Evolutionary conservation across 1,284 basidiomycete species (phyloP).

Genomic region (Apiotrichum sp.): DNA sequence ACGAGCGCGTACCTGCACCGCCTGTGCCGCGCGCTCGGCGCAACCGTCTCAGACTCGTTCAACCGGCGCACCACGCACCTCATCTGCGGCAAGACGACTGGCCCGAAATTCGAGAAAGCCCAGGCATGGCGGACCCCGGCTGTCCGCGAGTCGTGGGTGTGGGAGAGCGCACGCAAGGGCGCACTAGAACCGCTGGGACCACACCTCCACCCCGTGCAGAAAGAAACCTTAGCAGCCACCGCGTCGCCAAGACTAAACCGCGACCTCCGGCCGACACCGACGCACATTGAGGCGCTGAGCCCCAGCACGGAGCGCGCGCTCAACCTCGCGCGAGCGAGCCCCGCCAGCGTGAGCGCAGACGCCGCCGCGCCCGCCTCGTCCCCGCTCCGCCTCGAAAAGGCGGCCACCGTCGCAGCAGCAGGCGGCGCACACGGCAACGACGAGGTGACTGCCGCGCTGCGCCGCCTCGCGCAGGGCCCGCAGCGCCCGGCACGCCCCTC

Average conservation of each 20-base stretch:
- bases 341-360: background rate
- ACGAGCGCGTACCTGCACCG: conserved; percentile 32
- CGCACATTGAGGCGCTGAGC: conserved; percentile 12
- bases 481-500: background rate
- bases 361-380: conserved; percentile 2
- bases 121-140: conserved; percentile 36
- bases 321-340: conserved; percentile 12
- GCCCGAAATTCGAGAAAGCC: conserved; percentile 35
- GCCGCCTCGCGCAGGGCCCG: conserved; percentile 9
- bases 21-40: conserved; percentile 32
- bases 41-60: conserved; percentile 27
- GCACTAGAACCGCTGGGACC: conserved; percentile 19
- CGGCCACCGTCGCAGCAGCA: background rate
- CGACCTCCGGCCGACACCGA: too few relatives aligned
- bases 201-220: conserved; percentile 13
- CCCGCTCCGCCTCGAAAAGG: background rate
- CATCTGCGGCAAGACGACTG: conserved; percentile 22
- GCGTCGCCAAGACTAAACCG: too few relatives aligned
- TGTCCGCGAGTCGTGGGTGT: conserved; percentile 35
- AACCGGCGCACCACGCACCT: conserved; percentile 35
- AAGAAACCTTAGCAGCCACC: too few relatives aligned
- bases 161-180: conserved; percentile 30
- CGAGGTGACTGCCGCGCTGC: conserved; percentile 14
- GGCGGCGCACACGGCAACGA: background rate
- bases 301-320: conserved; percentile 22